Evolutionary conservation across 208 protist genomes (phyloP), one percentile per base, ranked within the genome.

Genomic region (Crithidia mellificae): DNA sequence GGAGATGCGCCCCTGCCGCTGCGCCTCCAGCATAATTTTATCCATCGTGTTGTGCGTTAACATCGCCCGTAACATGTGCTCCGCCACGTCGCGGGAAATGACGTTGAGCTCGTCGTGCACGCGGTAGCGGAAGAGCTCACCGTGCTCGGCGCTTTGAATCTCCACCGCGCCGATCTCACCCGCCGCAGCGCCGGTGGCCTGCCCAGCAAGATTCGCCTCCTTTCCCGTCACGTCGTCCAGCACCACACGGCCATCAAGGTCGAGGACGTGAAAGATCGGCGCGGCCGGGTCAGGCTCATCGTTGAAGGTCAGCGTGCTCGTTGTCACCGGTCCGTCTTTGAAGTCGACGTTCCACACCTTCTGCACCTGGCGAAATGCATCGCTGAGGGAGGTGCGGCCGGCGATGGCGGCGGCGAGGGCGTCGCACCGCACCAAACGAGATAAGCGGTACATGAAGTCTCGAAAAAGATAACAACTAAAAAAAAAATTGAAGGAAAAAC

Each of bases 1-100:
- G 24, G 92, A 97, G 58, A 99, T 98, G 34, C 97, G 90, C 8
- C 98, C 98, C 77, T 99, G 97, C 17, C 95, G 80, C 71, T 98
- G 94, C 12, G 87, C 84, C 63, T 98, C 90, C 59, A 98, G 92
- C 24, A 99, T 70, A 66, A 98, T 89, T 38, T 74, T 80, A 74
- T 98, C 97, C 78, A 98, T 96, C 20, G 86, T 87, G 65, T 96
- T 93, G 32, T 96, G 84, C 30, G 50, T 44, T n/a, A 98, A 41
- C 98, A 99, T 99, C 34, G 80, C 71, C 27, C 73, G 78, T 74
- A 98, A 93, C 87, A 98, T 97, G 51, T 89, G 84, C 52, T 85
- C 62, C 5, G 88, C 72, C 20, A 78, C 63, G 8, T 43, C 30
- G 15, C 72, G 63, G 15, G 66, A 51, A 14, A 85, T 68, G 32